Base-by-base conservation (phyloP, 306 rosid species). In the Arachis hypogaea region DNA sequence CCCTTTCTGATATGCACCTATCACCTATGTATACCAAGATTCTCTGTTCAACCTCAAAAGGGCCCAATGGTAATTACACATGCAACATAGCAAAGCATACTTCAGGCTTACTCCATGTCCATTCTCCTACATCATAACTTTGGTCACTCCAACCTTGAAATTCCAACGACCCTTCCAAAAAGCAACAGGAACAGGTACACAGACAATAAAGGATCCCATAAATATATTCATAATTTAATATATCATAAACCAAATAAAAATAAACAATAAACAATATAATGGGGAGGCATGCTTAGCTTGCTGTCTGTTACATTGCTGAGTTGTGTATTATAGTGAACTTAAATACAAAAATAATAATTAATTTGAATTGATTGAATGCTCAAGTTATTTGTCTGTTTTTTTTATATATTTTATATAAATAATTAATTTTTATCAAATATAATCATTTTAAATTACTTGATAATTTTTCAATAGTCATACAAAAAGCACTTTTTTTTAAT, bases 271-370 rank as follows among this genome's bases (percentile, higher is more conserved):
- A 72, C 57, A 51, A n/a, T 14, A 52, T 52, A 52, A 5, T 58
- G 47, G 52, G 52, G 50, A 59, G 62, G 79, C 84, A 63, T 77
- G 82, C 89, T 18, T 44, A 22, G 82, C 89, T 18, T 44, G 36
- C 54, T 43, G 59, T 49, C 81, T 78, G 86, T 70, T 85, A 65
- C 83, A 68, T 80, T 51, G 68, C 82, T 78, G 88, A 77, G 89
- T 66, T 79, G 81, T 70, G 80, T 70, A 43, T 47, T 47, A 47
- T 49, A 22, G 38, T 71, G 72, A 70, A 62, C 78, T 64, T 12
- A 28, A 28, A 29, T 14, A 66, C 60, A 67, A 60, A 40, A 68
- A 68, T 33, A 45, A 61, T 18, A 22, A 22, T 22, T 22, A 22
- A 22, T 1, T 22, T 22, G 28, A 22, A 22, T 22, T 22, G 28